Evolutionary conservation across 208 protist species (phyloP), one percentile per base, ranked within the genome.

Genomic region (Acanthamoeba divionensis): DNA sequence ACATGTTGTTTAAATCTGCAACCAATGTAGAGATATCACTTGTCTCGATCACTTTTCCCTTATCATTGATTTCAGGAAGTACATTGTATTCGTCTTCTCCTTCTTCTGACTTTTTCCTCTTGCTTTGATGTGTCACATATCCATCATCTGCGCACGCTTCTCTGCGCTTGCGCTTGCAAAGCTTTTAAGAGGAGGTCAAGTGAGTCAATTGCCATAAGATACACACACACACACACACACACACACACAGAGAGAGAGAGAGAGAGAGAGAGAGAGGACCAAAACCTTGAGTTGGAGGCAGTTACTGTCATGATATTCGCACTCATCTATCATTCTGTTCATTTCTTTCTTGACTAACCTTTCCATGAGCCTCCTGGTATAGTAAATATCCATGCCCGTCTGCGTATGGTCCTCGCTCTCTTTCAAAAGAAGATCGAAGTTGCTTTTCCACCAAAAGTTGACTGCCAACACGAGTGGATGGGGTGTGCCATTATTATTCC

Each of bases 381-480:
- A 79, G 67, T 79, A 79, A 3, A 79, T 52, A 7, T 79, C 38
- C 44, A 79, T 79, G 21, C 67, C 44, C 6, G 36, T 69, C 36
- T 47, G 6, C 31, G 36, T 21, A 8, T 13, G 21, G 18, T 75
- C 8, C 45, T n/a, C 62, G 15, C 13, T 24, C 4, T 41, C 67
- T 9, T 79, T 26, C 9, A 79, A 26, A 41, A 79, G 21, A 7
- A 79, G 29, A n/a, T 79, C 67, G 67, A 79, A 79, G n/a, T 79
- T 47, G 44, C 67, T 52, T 21, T 24, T 3, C 67, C 67, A 79
- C 67, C 67, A 79, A 10, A 79, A 57, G 67, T 79, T 79, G 41
- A 79, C 67, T 3, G 67, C 67, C 4, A 79, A 41, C 31, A 79
- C 67, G 6, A 79, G 41, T n/a, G 31, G 67, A 54, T 41, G 26